phyloP scores from a whole-genome alignment of 2,329 filamentous ascomycete genomes.

The Coccinonectria pachysandricola region DNA sequence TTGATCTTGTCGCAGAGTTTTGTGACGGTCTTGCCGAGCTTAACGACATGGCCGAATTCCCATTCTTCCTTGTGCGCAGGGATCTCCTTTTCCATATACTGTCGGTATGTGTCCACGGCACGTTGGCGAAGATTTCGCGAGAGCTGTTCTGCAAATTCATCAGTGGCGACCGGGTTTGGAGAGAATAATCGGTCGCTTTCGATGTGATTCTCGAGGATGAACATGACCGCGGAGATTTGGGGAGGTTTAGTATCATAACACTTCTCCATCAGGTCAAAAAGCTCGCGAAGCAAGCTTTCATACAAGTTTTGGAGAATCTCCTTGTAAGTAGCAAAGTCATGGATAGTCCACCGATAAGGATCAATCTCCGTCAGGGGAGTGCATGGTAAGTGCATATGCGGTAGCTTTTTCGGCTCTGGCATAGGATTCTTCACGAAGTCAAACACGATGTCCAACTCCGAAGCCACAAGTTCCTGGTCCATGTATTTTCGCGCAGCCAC shows the following conservation, averaged over 20 bases:
- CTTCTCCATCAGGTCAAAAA: constrained; percentile 78
- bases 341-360: constrained; percentile 54
- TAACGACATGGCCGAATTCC: constrained; percentile 85
- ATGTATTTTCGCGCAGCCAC: constrained; percentile 76
- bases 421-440: constrained; percentile 67
- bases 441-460: constrained; percentile 76
- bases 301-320: constrained; percentile 65
- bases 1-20: constrained; percentile 80
- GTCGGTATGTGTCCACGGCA: constrained; percentile 70
- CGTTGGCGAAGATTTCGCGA: constrained; percentile 62
- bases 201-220: constrained; percentile 72
- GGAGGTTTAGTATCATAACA: constrained; percentile 86
- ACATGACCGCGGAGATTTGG: constrained; percentile 68
- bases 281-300: constrained; percentile 72
- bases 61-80: constrained; percentile 72
- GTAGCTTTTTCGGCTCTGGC: constrained; percentile 53
- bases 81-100: constrained; percentile 68
- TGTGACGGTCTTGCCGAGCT: constrained; percentile 76
- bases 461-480: constrained; percentile 69
- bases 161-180: constrained; percentile 56
- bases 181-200: constrained; percentile 68
- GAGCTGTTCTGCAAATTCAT: constrained; percentile 63
- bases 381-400: constrained; percentile 41
- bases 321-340: constrained; percentile 62
- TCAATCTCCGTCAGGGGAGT: constrained; percentile 45